Evolutionary conservation across 2,329 filamentous ascomycete genomes (phyloP), one percentile per base, ranked within the genome.

Genomic region (Nannizziopsis barbatae): DNA sequence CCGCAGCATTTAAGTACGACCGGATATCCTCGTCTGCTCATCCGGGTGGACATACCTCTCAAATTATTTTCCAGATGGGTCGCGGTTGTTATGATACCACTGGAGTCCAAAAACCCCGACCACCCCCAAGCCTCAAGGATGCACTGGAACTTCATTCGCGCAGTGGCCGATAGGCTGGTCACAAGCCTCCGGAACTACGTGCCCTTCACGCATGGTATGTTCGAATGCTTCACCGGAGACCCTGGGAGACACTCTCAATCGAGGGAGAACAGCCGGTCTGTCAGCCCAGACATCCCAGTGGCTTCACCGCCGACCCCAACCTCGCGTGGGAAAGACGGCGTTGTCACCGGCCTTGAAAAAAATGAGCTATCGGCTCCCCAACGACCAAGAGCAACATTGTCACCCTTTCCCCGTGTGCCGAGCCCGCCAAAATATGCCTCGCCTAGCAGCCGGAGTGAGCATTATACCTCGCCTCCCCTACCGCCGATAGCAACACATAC

Each of bases 61-160:
- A 39, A 11, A 39, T 39, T 11, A 18, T 39, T 39, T 39, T 39
- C 36, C 36, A 39, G 36, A 73, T 73, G 70, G 71, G 71, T 52
- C 67, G 71, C 55, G 71, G 71, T 50, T 70, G 68, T 52, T 74
- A 74, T 53, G 71, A 74, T 55, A 74, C 71, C 38, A 74, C 71
- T 7, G 71, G 71, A 27, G 69, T 73, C 17, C 69, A 70, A 55
- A 73, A 73, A 60, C 71, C 66, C 51, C 68, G 69, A 57, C 71
- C 69, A 54, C 67, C 67, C 41, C 67, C 68, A 38, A 65, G 36
- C 36, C 36, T 39, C 36, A 11, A 39, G 5, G 36, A 39, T 39
- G 36, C 36, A 39, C 36, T 39, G 36, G 36, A 39, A 11, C 36
- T 39, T 39, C 36, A 11, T 39, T 11, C 36, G 36, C 36, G 36